Percentiles rank a stretch among this genome's conserved stretches.
phyloP scores from a whole-genome alignment of 176 grass and related monocot genomes.

The Oryza punctata region DNA sequence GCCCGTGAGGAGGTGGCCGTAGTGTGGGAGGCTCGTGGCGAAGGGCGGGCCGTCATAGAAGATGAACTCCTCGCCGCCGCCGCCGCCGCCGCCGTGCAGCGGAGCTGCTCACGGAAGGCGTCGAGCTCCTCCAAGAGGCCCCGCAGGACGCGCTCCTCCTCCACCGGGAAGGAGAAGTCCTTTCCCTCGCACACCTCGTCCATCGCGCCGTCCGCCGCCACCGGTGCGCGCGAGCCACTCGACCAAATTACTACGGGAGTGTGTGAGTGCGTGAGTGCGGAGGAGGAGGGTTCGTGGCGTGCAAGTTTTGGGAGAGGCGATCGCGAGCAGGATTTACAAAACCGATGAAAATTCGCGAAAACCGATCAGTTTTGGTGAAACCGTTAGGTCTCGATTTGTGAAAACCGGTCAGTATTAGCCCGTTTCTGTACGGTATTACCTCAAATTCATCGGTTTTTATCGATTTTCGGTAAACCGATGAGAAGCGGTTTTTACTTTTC shows the following conservation, averaged over 20 bases:
- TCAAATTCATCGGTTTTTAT: too few relatives aligned
- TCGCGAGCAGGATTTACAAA: too few relatives aligned
- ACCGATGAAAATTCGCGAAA: too few relatives aligned
- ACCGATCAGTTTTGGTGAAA: too few relatives aligned
- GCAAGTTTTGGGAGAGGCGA: background rate
- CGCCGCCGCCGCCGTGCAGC: conserved; percentile 64
- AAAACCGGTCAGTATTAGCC: too few relatives aligned
- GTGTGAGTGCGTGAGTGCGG: too few relatives aligned
- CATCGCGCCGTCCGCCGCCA: conserved; percentile 57
- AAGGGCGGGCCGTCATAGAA: conserved; percentile 95
- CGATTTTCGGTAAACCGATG: too few relatives aligned
- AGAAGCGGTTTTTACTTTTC: too few relatives aligned
- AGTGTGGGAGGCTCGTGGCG: conserved; percentile 86
- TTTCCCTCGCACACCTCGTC: conserved; percentile 92
- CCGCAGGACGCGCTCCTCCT: conserved; percentile 77
- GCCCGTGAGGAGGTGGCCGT: conserved; percentile 80
- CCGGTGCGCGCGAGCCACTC: too few relatives aligned
- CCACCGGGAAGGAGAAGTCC: conserved; percentile 78
- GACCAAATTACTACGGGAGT: too few relatives aligned
- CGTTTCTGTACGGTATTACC: too few relatives aligned
- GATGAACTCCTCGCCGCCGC: conserved; percentile 69
- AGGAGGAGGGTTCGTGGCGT: background rate
- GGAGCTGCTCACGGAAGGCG: conserved; percentile 79
- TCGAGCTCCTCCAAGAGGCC: conserved; percentile 52
- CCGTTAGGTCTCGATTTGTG: too few relatives aligned